Evolutionary conservation across 306 rosid genomes (phyloP).

Genomic region (Rosa persica): DNA sequence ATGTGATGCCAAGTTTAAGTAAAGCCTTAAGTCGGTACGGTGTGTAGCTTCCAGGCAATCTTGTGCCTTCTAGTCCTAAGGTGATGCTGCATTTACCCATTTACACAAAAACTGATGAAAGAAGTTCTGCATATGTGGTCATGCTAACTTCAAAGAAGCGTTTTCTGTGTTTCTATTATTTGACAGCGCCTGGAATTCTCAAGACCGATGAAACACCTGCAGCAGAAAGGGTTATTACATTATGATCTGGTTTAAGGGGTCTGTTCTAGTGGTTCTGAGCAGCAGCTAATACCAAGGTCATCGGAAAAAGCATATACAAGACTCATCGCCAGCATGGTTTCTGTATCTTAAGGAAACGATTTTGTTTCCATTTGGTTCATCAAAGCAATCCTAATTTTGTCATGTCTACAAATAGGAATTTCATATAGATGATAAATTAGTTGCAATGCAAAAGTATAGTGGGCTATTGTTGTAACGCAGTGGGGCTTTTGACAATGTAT

Average conservation of each 20-base stretch:
- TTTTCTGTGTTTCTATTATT: neutral
- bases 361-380: neutral
- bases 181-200: neutral
- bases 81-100: neutral
- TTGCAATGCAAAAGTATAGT: neutral
- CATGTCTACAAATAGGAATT: neutral
- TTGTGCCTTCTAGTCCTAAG: constrained; percentile 12
- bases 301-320: neutral
- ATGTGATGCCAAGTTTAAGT: constrained; percentile 96
- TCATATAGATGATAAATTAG: neutral
- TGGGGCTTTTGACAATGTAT: neutral
- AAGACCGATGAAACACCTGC: neutral
- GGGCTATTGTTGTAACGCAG: neutral
- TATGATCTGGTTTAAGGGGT: neutral
- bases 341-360: neutral
- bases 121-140: neutral
- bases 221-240: neutral
- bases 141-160: neutral
- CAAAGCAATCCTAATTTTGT: neutral
- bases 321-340: neutral
- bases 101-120: neutral
- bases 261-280: neutral
- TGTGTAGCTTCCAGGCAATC: constrained; percentile 43
- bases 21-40: constrained; percentile 91
- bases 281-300: neutral